Base-by-base conservation (phyloP, 2,329 filamentous ascomycete genomes). In the Diaporthe destruens region DNA sequence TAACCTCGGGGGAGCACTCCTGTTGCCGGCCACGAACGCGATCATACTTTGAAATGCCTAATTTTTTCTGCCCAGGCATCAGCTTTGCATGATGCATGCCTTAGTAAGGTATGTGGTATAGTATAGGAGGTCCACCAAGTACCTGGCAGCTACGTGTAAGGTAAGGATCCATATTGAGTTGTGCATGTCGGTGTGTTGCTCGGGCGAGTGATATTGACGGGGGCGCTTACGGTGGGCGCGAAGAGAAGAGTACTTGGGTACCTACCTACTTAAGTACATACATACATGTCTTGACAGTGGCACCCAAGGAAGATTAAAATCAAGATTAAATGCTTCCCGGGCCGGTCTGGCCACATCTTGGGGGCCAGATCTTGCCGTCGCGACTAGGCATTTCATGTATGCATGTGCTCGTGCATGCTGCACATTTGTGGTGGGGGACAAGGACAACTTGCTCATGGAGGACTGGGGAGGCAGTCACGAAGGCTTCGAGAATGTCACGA, bases 11-110 rank as follows among this genome's bases (percentile, higher is more conserved):
- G 47, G 36, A 29, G 29, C 47, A 34, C 12, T 53, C 7, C 47
- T 53, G 61, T 66, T 66, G 44, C 61, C 61, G 61, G 61, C 61
- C 61, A 53, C 39, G 61, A 39, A 66, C 61, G 61, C 61, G 32
- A 49, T 53, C 36, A 34, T 16, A 39, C 44, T 8, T 25, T 39
- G n/a, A 32, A 12, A n/a, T 66, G 53, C 32, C 29, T 49, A 39
- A 51, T 25, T 25, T 53, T 32, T 39, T 53, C 44, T 53, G 61
- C 61, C 61, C 61, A 39, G 47, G 12, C 61, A 53, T 39, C 61
- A 53, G 47, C 47, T 16, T n/a, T 53, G 61, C 47, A 66, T 39
- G 14, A 53, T 66, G 32, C 44, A 65, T 36, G 47, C 32, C 44
- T 42, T 42, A 16, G 39, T 16, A 53, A 66, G 61, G 61, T 66